A percentile compares a stretch with the other conserved stretches of the same genome.
phyloP scores from a whole-genome alignment of 2,329 filamentous ascomycete species.

The Venturiaceae sp. region DNA sequence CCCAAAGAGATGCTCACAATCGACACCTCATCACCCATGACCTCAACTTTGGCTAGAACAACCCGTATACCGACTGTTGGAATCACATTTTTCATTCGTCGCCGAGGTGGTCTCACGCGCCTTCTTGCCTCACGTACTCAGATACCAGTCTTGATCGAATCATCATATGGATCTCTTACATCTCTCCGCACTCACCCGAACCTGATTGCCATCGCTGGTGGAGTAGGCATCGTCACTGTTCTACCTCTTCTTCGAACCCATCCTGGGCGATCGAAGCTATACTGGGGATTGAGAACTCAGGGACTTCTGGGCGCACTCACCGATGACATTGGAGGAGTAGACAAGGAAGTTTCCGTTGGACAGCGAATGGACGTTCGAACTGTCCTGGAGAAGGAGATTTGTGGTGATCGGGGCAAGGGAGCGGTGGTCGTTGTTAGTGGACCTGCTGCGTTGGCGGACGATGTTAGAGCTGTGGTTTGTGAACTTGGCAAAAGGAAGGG shows the following conservation, averaged over 20 bases:
- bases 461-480: conserved; percentile 30
- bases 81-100: conserved; percentile 1
- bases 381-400: conserved; percentile 27
- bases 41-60: neutral
- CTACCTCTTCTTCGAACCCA: conserved; percentile 22
- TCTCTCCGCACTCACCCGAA: conserved; percentile 16
- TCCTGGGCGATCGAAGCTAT: conserved; percentile 9
- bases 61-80: neutral
- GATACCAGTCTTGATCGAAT: conserved; percentile 34
- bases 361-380: conserved; percentile 13
- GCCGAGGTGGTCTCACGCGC: conserved; percentile 24
- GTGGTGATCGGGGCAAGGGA: conserved; percentile 17
- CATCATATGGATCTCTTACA: conserved; percentile 26
- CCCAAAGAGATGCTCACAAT: neutral
- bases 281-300: neutral
- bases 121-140: conserved; percentile 17
- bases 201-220: conserved; percentile 28
- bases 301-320: neutral
- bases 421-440: conserved; percentile 35
- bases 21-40: neutral
- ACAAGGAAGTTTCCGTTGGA: conserved; percentile 10
- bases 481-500: conserved; percentile 22
- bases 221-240: conserved; percentile 37
- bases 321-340: neutral
- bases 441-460: conserved; percentile 34